Evolutionary conservation across 2,329 filamentous ascomycete genomes (phyloP), one percentile per base, ranked within the genome.

Genomic region (Penicillium sp.): DNA sequence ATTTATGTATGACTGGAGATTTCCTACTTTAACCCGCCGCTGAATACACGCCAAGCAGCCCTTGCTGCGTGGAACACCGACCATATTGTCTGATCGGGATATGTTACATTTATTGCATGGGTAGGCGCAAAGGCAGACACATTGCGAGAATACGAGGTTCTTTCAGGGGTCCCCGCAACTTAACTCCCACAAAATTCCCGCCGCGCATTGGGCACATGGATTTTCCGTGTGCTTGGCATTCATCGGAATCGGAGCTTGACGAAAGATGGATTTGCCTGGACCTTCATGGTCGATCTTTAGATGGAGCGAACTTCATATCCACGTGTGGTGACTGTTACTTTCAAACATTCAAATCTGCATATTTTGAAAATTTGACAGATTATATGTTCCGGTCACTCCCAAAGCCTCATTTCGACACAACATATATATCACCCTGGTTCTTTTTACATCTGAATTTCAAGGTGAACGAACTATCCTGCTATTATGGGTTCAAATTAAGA

Each of bases 41-140:
- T 62, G 51, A 17, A 68, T 43, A 59, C 66, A 68, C 12, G 63
- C 58, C 29, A 55, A 56, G 45, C 66, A 68, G 56, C 66, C 65
- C n/a, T 35, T 62, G 45, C 59, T 67, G 33, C 59, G 64, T 42
- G 63, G 66, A 15, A 67, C 63, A 29, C 60, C 63, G 44, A 66
- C 63, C 64, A 68, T 63, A n/a, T 23, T n/a, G 17, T 17, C 39
- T n/a, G n/a, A 38, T 17, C 31, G 9, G 4, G 12, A 21, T 10
- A n/a, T 10, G 12, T 29, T 29, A 23, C 7, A 17, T 29, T 27
- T 41, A 41, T 39, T 13, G 15, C 8, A 47, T 31, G 3, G 21
- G 19, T 5, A 48, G 19, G 35, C 42, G n/a, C 25, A 19, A 27
- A 54, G 25, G 19, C 4, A 29, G 43, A 41, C 12, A 43, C 23